These are phyloP conservation scores for Piper longum DNA, from an alignment of 164 flowering plant genomes.

Conservation along the genomic window DNA sequence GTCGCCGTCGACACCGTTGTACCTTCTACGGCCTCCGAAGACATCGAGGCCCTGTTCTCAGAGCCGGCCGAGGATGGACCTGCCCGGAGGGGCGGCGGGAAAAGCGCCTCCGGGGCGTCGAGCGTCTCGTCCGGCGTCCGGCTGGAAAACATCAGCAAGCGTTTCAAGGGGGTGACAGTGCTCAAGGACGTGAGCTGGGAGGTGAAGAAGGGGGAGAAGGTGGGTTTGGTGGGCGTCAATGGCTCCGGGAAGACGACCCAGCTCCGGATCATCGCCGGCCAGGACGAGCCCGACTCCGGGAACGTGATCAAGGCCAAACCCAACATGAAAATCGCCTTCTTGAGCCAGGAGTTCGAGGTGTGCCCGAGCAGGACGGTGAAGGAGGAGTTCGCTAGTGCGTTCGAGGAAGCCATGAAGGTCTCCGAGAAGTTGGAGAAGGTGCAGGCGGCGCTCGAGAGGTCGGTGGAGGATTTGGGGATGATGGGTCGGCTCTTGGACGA, in stretches of 20 bases:
- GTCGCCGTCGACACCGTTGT: slow-evolving; percentile 38
- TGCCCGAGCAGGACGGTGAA: slow-evolving; percentile 63
- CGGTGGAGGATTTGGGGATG: slow-evolving; percentile 72
- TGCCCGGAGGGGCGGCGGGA: slow-evolving; percentile 12
- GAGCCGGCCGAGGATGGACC: slow-evolving; percentile 12
- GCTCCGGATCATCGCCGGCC: slow-evolving; percentile 75
- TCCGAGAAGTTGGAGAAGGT: slow-evolving; percentile 68
- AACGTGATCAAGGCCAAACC: slow-evolving; percentile 74
- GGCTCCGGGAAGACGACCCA: slow-evolving; percentile 99
- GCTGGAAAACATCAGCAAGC: slow-evolving; percentile 76
- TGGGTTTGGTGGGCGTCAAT: slow-evolving; percentile 92
- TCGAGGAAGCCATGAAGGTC: slow-evolving; percentile 86
- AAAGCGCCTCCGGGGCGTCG: slow-evolving; percentile 56
- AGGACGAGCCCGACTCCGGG: slow-evolving; percentile 91
- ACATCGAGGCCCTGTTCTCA: slow-evolving; percentile 57
- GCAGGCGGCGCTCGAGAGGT: slow-evolving; percentile 72
- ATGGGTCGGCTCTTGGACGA: slow-evolving; percentile 99
- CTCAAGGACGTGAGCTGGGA: slow-evolving; percentile 87
- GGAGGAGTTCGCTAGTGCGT: slow-evolving; percentile 88
- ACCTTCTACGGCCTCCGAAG: not conserved
- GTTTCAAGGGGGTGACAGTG: slow-evolving; percentile 74
- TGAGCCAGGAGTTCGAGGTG: slow-evolving; percentile 96
- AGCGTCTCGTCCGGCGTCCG: slow-evolving; percentile 76
- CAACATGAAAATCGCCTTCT: slow-evolving; percentile 76
- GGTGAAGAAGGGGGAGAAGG: slow-evolving; percentile 92